Conservation (phyloP, 2,329 filamentous ascomycete genomes). For the Penicillium sp. region DNA sequence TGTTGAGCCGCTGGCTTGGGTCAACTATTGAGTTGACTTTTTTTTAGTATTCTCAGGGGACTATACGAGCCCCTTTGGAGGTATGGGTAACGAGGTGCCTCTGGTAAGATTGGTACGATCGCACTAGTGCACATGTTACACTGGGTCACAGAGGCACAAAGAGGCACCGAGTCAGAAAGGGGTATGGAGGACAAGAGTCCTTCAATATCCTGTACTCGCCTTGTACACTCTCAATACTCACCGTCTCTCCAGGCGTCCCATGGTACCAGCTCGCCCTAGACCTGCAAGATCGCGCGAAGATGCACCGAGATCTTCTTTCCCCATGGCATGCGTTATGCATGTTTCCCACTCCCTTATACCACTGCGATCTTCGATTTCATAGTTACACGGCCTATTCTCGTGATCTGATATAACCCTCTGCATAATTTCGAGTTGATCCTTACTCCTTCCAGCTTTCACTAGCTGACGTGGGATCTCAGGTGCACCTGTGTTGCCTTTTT, state of each 20-base stretch:
- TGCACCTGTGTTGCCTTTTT: not conserved
- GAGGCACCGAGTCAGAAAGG: no score
- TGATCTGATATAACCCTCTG: constrained; percentile 10
- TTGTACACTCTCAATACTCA: not conserved
- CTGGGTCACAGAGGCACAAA: no score
- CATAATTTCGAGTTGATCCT: constrained; percentile 10
- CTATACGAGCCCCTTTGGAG: not conserved
- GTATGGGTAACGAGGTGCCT: no score
- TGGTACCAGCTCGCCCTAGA: not conserved
- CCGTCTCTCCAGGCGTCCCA: not conserved
- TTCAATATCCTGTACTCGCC: no score
- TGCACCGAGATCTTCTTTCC: not conserved
- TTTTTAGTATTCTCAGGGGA: not conserved
- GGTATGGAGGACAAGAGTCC: no score
- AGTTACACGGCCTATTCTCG: not conserved
- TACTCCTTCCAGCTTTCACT: constrained; percentile 5
- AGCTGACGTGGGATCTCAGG: constrained; percentile 14
- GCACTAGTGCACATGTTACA: no score
- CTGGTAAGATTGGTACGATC: not conserved
- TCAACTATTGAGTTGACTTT: constrained; percentile 9
- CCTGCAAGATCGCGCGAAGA: not conserved
- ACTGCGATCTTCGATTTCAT: not conserved
- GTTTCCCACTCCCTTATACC: not conserved
- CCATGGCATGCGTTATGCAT: constrained; percentile 17
- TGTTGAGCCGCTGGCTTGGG: not conserved